Evolutionary conservation across 169 alveolate species (phyloP).

Genomic region (Theileria parva): DNA sequence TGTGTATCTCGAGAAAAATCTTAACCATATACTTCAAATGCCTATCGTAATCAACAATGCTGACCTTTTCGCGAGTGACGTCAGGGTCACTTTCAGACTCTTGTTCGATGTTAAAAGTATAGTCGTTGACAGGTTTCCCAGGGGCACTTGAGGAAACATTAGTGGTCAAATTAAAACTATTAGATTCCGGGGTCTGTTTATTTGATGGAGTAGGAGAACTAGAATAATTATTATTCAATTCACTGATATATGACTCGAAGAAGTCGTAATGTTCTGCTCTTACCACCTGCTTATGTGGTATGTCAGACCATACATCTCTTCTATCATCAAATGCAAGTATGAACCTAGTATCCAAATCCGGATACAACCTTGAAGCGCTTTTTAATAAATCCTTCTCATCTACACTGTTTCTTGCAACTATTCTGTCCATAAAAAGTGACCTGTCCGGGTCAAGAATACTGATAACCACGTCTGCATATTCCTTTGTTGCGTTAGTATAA

Average conservation of each 20-base stretch:
- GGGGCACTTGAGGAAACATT: not conserved
- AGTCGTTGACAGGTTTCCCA: not conserved
- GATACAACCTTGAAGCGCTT: conserved; percentile 77
- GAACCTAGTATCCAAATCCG: conserved; percentile 81
- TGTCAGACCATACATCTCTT: conserved; percentile 87
- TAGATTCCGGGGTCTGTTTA: conserved; percentile 26
- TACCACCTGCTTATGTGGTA: conserved; percentile 85
- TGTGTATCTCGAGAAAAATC: conserved; percentile 83
- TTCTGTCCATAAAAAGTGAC: conserved; percentile 84
- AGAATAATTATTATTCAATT: conserved; percentile 64
- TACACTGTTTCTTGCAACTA: conserved; percentile 83
- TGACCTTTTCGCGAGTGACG: conserved; percentile 53
- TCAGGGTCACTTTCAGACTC: conserved; percentile 41
- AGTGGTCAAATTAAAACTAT: conserved; percentile 28
- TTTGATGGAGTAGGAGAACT: conserved; percentile 35
- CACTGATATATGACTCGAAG: conserved; percentile 76
- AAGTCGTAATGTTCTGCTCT: conserved; percentile 89
- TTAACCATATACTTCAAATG: conserved; percentile 85
- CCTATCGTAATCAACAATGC: conserved; percentile 81
- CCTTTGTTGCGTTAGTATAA: conserved; percentile 90
- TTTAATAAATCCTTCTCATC: conserved; percentile 83
- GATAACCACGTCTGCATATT: conserved; percentile 89
- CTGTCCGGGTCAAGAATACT: conserved; percentile 89
- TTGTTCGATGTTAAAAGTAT: conserved; percentile 16
- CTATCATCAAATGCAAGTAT: conserved; percentile 88